Evolutionary conservation across 2,329 filamentous ascomycete species (phyloP).

Genomic region (Arthrobotrys iridis): DNA sequence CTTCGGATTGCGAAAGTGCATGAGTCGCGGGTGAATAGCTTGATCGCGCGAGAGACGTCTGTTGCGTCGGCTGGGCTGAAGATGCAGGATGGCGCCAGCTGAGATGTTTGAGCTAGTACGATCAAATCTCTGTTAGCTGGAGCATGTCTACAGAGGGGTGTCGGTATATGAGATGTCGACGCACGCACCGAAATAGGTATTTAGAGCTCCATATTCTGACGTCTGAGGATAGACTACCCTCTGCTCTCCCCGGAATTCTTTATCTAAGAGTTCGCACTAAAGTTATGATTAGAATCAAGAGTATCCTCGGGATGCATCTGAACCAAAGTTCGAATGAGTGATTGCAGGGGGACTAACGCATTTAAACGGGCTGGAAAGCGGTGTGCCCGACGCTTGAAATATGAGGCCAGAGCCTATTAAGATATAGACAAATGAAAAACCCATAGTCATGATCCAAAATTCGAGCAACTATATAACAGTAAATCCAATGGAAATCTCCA

Average conservation of each 20-base stretch:
- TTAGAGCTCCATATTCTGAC: conserved; percentile 12
- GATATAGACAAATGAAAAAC: not conserved
- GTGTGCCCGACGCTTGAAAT: not conserved
- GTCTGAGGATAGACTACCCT: conserved; percentile 11
- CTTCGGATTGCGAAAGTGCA: conserved; percentile 67
- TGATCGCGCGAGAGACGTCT: conserved; percentile 24
- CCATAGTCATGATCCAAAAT: not conserved
- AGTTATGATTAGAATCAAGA: not conserved
- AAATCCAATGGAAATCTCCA: no score
- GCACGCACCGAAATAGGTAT: conserved; percentile 23
- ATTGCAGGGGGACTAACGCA: conserved; percentile 28
- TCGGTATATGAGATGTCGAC: not conserved
- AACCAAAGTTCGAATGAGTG: not conserved
- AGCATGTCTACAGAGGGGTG: no score
- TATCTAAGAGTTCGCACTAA: conserved; percentile 14
- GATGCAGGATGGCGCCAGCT: conserved; percentile 21
- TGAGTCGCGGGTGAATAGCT: conserved; percentile 33
- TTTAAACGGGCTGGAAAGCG: not conserved
- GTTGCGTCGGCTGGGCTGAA: not conserved
- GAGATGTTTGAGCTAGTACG: not conserved
- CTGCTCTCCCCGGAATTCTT: not conserved
- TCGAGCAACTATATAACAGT: no score
- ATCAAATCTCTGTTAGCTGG: not conserved
- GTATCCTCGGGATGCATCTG: not conserved
- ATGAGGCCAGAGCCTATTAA: conserved; percentile 4